Evolutionary conservation across 805 yeast genomes (phyloP).

Genomic region (Zygosaccharomyces siamensis): DNA sequence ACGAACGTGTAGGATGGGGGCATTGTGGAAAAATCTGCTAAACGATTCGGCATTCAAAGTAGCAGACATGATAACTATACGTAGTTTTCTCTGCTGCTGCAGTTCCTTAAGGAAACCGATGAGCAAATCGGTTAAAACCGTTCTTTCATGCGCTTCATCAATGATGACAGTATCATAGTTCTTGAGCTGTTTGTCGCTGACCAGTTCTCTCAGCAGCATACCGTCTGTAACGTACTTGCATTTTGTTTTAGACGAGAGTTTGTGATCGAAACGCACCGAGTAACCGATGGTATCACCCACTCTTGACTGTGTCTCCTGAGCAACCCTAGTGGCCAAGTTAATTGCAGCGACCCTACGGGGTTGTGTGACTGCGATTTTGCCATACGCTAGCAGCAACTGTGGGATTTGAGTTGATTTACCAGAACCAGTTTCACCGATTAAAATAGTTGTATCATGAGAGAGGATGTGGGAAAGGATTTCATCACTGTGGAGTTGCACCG

Average conservation of each 20-base stretch:
- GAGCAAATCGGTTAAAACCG: constrained; percentile 82
- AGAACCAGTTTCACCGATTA: constrained; percentile 96
- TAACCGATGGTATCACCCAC: constrained; percentile 86
- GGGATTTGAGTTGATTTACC: constrained; percentile 98
- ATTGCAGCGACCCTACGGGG: constrained; percentile 98
- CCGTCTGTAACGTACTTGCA: constrained; percentile 93
- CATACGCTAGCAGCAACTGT: constrained; percentile 63
- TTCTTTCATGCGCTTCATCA: constrained; percentile 98
- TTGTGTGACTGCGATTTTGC: constrained; percentile 79
- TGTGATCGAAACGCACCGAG: constrained; percentile 85
- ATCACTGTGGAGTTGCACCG: constrained; percentile 69
- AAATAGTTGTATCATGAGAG: constrained; percentile 61
- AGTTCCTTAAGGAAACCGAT: constrained; percentile 82
- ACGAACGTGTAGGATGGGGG: constrained; percentile 82
- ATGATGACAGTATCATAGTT: constrained; percentile 73
- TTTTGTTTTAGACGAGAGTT: constrained; percentile 54
- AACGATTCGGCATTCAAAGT: constrained; percentile 85
- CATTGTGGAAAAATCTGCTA: constrained; percentile 66
- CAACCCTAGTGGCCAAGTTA: constrained; percentile 85
- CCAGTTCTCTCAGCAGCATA: constrained; percentile 88
- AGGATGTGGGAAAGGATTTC: constrained; percentile 53
- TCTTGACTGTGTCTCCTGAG: constrained; percentile 75
- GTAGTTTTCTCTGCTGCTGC: constrained; percentile 49
- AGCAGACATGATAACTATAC: constrained; percentile 90
- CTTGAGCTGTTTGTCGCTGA: constrained; percentile 61